phyloP scores from a whole-genome alignment of 2,329 filamentous ascomycete genomes.

The Myriangium duriaei region DNA sequence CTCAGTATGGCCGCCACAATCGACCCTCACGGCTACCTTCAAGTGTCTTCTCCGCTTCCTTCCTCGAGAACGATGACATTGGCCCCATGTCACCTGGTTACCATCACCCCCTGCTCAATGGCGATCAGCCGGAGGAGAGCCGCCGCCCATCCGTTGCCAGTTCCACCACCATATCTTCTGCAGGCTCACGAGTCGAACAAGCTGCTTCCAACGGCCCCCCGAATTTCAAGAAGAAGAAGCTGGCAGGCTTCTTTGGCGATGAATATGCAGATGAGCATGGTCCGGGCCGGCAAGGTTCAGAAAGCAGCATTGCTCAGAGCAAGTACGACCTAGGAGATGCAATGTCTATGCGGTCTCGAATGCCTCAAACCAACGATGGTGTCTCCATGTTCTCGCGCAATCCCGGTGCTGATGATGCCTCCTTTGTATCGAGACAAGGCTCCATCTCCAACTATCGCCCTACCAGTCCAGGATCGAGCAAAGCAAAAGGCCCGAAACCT shows the following conservation, averaged over 20 bases:
- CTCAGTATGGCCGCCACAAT: conserved; percentile 21
- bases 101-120: conserved; percentile 42
- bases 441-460: conserved; percentile 4
- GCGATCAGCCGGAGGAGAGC: conserved; percentile 46
- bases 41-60: conserved; percentile 40
- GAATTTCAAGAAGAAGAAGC: conserved; percentile 60
- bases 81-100: conserved; percentile 58
- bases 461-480: conserved; percentile 6
- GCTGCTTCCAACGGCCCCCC: conserved; percentile 46
- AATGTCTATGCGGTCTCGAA: conserved; percentile 5
- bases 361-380: conserved; percentile 1
- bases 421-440: conserved; percentile 8
- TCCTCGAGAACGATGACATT: conserved; percentile 62
- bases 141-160: conserved; percentile 80
- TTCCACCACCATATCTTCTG: conserved; percentile 73
- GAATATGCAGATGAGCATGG: conserved; percentile 52
- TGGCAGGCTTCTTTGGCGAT: conserved; percentile 87
- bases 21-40: conserved; percentile 26
- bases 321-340: conserved; percentile 32
- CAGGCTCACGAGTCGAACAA: conserved; percentile 48
- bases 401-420: conserved; percentile 55
- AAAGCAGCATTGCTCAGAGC: conserved; percentile 12
- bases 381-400: conserved; percentile 1
- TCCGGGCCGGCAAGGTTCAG: conserved; percentile 4
- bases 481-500: conserved; percentile 16